Conservation (phyloP, 257 asterid species). For the Prunella vulgaris region DNA sequence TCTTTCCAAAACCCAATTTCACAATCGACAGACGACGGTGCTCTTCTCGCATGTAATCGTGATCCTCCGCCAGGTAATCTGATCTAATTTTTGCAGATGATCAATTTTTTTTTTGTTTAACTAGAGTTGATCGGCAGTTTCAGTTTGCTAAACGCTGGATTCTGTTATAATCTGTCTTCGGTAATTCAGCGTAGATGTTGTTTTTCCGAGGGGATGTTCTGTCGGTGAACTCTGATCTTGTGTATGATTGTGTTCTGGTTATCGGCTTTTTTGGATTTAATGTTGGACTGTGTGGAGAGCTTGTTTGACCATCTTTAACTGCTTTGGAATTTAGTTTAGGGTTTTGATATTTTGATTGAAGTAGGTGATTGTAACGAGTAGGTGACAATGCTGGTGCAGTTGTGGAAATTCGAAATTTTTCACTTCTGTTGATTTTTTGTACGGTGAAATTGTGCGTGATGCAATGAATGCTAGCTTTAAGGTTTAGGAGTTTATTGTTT, state of each 20-base stretch:
- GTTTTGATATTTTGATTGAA: background rate
- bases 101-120: background rate
- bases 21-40: background rate
- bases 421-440: slow-evolving; percentile 7
- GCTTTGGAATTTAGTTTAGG: slow-evolving; percentile 6
- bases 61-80: slow-evolving; percentile 16
- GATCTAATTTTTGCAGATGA: background rate
- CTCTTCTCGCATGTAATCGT: slow-evolving; percentile 24
- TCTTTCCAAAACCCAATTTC: slow-evolving; percentile 10
- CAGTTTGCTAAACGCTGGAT: slow-evolving; percentile 7
- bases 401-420: background rate
- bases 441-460: slow-evolving; percentile 5
- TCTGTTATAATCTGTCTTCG: background rate
- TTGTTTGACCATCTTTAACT: slow-evolving; percentile 3
- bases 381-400: background rate
- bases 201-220: background rate
- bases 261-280: background rate
- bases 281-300: background rate
- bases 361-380: slow-evolving; percentile 1
- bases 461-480: slow-evolving; percentile 21
- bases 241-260: background rate
- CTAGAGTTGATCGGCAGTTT: slow-evolving; percentile 2
- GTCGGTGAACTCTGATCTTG: background rate
- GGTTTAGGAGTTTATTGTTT: slow-evolving; percentile 2
- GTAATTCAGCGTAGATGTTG: background rate